Evolutionary conservation across 257 asterid species (phyloP).

Genomic region (Rhazya stricta): DNA sequence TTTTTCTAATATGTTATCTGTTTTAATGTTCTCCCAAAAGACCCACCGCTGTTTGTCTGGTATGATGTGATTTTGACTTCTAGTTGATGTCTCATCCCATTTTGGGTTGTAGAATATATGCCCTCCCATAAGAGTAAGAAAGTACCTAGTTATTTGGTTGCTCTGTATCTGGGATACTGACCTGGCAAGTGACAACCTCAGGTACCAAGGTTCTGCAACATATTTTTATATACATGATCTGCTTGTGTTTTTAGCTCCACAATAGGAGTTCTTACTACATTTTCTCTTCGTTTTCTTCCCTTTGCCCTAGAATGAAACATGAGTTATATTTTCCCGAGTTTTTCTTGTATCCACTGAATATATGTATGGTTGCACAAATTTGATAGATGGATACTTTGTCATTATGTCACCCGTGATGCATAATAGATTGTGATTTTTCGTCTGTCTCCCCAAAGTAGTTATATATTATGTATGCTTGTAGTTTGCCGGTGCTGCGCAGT

Average conservation of each 20-base stretch:
- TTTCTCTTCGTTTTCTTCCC: neutral
- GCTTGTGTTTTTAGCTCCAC: neutral
- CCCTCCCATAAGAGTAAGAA: neutral
- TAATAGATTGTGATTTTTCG: neutral
- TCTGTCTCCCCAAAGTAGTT: neutral
- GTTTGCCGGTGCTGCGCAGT: constrained; percentile 99
- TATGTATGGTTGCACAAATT: neutral
- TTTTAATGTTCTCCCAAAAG: no score
- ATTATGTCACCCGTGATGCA: neutral
- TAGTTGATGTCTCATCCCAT: neutral
- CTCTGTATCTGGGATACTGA: neutral
- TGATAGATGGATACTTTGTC: neutral
- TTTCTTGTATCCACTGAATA: neutral
- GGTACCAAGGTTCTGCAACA: neutral
- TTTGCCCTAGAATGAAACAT: neutral
- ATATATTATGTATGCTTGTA: constrained; percentile 19
- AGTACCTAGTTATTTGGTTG: neutral
- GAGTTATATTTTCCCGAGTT: neutral
- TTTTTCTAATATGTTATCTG: neutral
- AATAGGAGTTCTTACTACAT: neutral
- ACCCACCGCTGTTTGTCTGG: no score
- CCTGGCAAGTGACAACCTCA: neutral
- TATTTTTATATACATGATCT: neutral
- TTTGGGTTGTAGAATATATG: neutral
- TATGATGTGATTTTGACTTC: neutral